A percentile compares a stretch with the other conserved stretches of the same genome.
Evolutionary conservation across 148 eudicot species (phyloP).

Genomic region (Camellia japonica): DNA sequence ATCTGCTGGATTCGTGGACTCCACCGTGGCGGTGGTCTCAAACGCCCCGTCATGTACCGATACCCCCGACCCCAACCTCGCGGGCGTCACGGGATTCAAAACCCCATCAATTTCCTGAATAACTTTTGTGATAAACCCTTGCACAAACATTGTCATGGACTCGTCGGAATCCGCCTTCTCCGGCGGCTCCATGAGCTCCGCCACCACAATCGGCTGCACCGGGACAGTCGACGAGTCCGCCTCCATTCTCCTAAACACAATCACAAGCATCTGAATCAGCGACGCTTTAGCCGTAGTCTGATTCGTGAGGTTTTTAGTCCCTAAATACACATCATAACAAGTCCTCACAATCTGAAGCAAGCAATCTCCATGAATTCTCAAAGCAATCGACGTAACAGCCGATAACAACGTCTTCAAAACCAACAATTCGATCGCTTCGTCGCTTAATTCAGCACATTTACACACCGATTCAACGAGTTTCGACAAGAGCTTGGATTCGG

Average conservation of each 20-base stretch:
- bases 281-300: conserved; percentile 95
- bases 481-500: conserved; percentile 52
- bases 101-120: conserved; percentile 87
- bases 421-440: conserved; percentile 62
- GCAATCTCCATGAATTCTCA: conserved; percentile 86
- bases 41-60: conserved; percentile 88
- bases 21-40: conserved; percentile 81
- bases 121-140: conserved; percentile 84
- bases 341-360: conserved; percentile 78
- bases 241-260: conserved; percentile 95
- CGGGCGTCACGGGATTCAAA: conserved; percentile 46
- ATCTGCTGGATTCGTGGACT: conserved; percentile 92
- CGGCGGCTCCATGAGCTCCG: conserved; percentile 85
- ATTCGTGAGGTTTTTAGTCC: conserved; percentile 82
- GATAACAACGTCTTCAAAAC: conserved; percentile 69
- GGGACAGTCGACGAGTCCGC: conserved; percentile 91
- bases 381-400: conserved; percentile 65
- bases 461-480: conserved; percentile 69
- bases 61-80: conserved; percentile 28
- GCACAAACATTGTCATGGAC: conserved; percentile 76
- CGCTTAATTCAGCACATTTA: conserved; percentile 53
- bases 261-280: conserved; percentile 89
- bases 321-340: conserved; percentile 78
- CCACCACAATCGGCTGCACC: conserved; percentile 92
- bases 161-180: conserved; percentile 69